Percentiles rank a stretch among this genome's conserved stretches.
Conservation (phyloP, 2,329 filamentous ascomycete genomes). For the Alternaria dauci region DNA sequence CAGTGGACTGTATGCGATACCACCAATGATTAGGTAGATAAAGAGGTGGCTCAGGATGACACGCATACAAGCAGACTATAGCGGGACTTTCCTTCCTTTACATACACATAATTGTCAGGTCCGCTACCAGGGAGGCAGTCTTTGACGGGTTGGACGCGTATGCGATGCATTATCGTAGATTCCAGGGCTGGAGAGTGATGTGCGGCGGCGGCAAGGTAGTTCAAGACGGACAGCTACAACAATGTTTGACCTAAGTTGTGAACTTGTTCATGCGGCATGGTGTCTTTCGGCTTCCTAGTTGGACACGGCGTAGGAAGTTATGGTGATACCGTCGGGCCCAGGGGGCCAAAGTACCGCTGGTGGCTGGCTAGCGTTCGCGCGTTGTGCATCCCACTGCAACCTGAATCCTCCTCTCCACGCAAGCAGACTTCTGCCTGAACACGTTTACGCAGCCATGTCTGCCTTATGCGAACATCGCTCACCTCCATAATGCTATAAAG, state of each 20-base stretch:
- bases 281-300: neutral
- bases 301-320: neutral
- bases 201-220: neutral
- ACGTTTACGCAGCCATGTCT: neutral
- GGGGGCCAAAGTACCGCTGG: neutral
- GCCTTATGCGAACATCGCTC: neutral
- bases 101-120: too few relatives aligned
- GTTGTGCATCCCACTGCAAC: neutral
- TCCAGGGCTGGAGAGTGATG: too few relatives aligned
- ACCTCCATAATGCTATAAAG: neutral
- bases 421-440: slow-evolving; percentile 2
- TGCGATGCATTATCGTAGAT: too few relatives aligned
- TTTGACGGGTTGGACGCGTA: too few relatives aligned
- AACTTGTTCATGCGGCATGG: neutral
- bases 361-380: neutral
- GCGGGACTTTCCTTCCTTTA: too few relatives aligned
- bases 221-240: too few relatives aligned
- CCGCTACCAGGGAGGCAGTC: too few relatives aligned
- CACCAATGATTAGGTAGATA: too few relatives aligned
- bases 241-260: neutral
- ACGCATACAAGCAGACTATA: too few relatives aligned
- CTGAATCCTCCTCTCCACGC: neutral
- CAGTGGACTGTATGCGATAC: too few relatives aligned
- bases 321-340: neutral
- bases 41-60: too few relatives aligned